A percentile compares a stretch with the other conserved stretches of the same genome.
Conservation (phyloP, 1,284 basidiomycete genomes). For the Ustilago hordei region DNA sequence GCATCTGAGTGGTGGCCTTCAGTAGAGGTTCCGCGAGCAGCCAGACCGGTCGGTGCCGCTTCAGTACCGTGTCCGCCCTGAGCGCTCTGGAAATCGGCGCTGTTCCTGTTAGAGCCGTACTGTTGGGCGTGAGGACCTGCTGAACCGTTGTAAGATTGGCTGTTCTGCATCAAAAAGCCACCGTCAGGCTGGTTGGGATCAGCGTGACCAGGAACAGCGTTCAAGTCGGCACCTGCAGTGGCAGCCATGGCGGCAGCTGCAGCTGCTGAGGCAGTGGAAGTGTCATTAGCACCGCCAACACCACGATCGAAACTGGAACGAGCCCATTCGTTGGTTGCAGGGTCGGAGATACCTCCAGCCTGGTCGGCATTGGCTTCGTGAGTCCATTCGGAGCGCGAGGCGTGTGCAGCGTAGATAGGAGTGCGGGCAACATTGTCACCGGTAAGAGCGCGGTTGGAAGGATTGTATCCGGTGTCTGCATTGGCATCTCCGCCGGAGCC, state of each 20-base stretch:
- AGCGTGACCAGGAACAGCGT: conserved; percentile 38
- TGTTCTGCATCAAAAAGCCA: conserved; percentile 49
- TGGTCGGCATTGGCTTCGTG: conserved; percentile 15
- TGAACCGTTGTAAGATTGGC: conserved; percentile 28
- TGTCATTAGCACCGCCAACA: conserved; percentile 4
- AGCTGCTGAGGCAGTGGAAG: conserved; percentile 33
- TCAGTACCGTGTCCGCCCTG: conserved; percentile 24
- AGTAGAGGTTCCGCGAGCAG: conserved; percentile 19
- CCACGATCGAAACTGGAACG: conserved; percentile 33
- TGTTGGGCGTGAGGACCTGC: conserved; percentile 19
- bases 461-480: conserved; percentile 39
- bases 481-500: conserved; percentile 11
- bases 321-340: conserved; percentile 42
- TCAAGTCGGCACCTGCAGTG: conserved; percentile 41
- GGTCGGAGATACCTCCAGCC: conserved; percentile 15
- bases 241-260: conserved; percentile 49
- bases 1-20: conserved; percentile 41
- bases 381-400: conserved; percentile 42
- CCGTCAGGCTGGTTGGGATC: conserved; percentile 26
- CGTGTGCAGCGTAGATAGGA: conserved; percentile 53
- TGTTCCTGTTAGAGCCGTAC: conserved; percentile 44
- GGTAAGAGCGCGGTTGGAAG: conserved; percentile 15
- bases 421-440: conserved; percentile 38
- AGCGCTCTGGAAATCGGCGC: conserved; percentile 38
- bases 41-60: background rate